phyloP scores from a whole-genome alignment of 1,139 yeast species.

The Saccharomyces hybrid region DNA sequence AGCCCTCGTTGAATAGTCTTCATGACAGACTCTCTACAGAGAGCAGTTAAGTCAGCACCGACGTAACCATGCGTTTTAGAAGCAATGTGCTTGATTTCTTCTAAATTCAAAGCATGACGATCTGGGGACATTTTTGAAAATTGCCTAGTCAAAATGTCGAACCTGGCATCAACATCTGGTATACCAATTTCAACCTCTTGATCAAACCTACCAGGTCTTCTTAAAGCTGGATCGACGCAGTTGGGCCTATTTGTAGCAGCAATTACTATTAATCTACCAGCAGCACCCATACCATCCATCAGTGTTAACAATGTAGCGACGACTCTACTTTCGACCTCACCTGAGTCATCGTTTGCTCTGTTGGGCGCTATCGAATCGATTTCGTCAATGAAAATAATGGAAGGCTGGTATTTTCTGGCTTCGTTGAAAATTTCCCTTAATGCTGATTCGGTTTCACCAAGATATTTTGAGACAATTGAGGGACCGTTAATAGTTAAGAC shows the following conservation, averaged over 20 bases:
- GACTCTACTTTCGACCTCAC: slow-evolving; percentile 82
- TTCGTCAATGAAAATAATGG: slow-evolving; percentile 84
- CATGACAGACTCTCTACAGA: slow-evolving; percentile 85
- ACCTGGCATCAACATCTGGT: slow-evolving; percentile 63
- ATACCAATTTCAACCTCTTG: slow-evolving; percentile 76
- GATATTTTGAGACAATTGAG: slow-evolving; percentile 80
- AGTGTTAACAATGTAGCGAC: slow-evolving; percentile 81
- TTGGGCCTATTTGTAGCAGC: slow-evolving; percentile 84
- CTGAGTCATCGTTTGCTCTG: slow-evolving; percentile 73
- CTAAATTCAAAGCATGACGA: slow-evolving; percentile 48
- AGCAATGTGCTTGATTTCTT: slow-evolving; percentile 53
- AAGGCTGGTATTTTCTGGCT: slow-evolving; percentile 77
- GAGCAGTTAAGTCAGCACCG: slow-evolving; percentile 84
- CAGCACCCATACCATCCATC: slow-evolving; percentile 81
- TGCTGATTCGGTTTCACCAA: slow-evolving; percentile 89
- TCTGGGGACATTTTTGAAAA: slow-evolving; percentile 49
- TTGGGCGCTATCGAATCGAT: slow-evolving; percentile 86
- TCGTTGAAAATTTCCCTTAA: slow-evolving; percentile 76
- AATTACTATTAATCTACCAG: slow-evolving; percentile 63
- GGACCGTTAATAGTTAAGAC: slow-evolving; percentile 84
- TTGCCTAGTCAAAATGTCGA: slow-evolving; percentile 55
- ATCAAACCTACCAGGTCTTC: slow-evolving; percentile 92
- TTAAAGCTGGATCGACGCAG: slow-evolving; percentile 72
- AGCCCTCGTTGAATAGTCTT: slow-evolving; percentile 63
- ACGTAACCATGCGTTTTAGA: slow-evolving; percentile 66